A percentile compares a stretch with the other conserved stretches of the same genome.
These are phyloP conservation scores for Amaranthus hypochondriacus DNA, from an alignment of 148 eudicot species.

Conservation along the genomic window DNA sequence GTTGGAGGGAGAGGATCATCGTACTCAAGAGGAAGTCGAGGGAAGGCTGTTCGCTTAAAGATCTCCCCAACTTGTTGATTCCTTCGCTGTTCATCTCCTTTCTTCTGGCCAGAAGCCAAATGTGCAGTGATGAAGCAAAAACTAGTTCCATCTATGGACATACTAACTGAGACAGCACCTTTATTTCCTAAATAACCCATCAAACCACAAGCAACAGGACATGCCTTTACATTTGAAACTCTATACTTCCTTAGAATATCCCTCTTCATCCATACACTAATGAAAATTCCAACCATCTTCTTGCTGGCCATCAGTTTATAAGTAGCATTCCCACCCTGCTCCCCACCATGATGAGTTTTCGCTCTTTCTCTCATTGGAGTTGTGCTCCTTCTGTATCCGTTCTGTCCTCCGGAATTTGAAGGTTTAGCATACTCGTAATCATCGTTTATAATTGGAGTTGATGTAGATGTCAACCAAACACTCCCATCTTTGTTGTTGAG, in stretches of 20 bases:
- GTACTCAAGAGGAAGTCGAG: constrained; percentile 41
- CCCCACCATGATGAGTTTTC: constrained; percentile 23
- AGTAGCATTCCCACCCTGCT: constrained; percentile 31
- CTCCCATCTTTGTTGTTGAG: constrained; percentile 70
- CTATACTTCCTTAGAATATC: constrained; percentile 40
- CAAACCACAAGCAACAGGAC: constrained; percentile 31
- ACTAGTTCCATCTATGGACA: constrained; percentile 59
- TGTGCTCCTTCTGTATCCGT: constrained; percentile 16
- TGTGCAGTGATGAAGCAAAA: constrained; percentile 69
- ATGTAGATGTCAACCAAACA: constrained; percentile 64
- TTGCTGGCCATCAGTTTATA: constrained; percentile 44
- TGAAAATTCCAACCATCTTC: constrained; percentile 60
- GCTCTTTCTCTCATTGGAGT: constrained; percentile 33
- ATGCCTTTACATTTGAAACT: constrained; percentile 46
- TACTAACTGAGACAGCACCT: constrained; percentile 65
- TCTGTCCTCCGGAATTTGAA: constrained; percentile 32
- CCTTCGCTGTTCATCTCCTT: constrained; percentile 70
- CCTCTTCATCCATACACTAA: constrained; percentile 41
- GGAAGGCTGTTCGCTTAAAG: constrained; percentile 40
- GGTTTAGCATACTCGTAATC: constrained; percentile 43
- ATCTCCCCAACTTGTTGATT: constrained; percentile 64
- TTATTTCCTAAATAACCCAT: constrained; percentile 36
- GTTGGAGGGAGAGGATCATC: constrained; percentile 36
- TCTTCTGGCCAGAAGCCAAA: constrained; percentile 73
- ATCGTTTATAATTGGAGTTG: constrained; percentile 37